A percentile compares a stretch with the other conserved stretches of the same genome.
Conservation (phyloP, 2,329 filamentous ascomycete genomes). For the Pseudogymnoascus sp. region DNA sequence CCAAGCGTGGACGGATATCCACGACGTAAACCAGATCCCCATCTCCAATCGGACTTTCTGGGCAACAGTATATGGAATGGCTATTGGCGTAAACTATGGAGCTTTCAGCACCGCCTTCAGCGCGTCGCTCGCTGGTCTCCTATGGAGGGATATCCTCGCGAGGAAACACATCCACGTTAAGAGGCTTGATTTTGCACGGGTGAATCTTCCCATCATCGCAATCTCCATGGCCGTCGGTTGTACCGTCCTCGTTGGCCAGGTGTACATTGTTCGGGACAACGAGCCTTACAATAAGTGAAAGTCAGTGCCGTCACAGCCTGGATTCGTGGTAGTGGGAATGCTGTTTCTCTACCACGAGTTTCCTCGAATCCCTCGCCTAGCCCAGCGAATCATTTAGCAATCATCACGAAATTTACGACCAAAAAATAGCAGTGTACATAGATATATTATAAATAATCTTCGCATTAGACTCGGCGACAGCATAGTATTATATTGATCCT, state of each 20-base stretch:
- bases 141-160: constrained; percentile 64
- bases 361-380: neutral
- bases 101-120: constrained; percentile 68
- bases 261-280: constrained; percentile 49
- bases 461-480: neutral
- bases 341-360: neutral
- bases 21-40: constrained; percentile 35
- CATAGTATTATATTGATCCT: neutral
- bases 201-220: constrained; percentile 64
- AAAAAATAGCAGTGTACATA: neutral
- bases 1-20: constrained; percentile 60
- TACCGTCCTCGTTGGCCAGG: constrained; percentile 52
- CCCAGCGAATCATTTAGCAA: neutral
- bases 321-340: neutral
- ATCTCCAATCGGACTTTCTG: constrained; percentile 63
- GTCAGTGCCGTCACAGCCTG: neutral
- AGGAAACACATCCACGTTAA: constrained; percentile 61
- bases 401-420: neutral
- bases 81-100: constrained; percentile 66
- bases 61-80: constrained; percentile 69
- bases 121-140: constrained; percentile 61
- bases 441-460: neutral
- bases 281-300: constrained; percentile 21
- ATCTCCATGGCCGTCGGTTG: constrained; percentile 60
- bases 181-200: constrained; percentile 57